Base-by-base conservation (phyloP, 73 alveolate species). In the Paramecium pentaurelia region DNA sequence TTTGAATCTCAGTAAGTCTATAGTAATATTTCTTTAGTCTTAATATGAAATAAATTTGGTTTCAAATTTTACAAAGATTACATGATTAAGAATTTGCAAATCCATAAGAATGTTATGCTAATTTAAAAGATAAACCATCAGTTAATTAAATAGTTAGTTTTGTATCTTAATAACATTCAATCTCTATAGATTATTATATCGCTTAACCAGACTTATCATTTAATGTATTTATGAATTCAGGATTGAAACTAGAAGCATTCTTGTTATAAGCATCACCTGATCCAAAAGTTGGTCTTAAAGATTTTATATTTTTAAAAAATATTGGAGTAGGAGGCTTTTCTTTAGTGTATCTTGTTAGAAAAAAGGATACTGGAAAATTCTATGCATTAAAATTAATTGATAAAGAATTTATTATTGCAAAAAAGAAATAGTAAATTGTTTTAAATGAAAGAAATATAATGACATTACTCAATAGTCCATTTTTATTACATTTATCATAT, bases 311-410 rank as follows among this genome's bases (percentile, higher is more conserved):
- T 6, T 84, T 97, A 2, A 93, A 96, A 42, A 95, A 95, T 20
- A 96, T 97, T 42, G 99, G 99, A 11, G 92, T 94, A 34, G 99
- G 99, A n/a, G 98, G 98, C 6, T 97, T 95, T 59, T 93, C 98
- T 14, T 86, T 88, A 58, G 99, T 97, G 10, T 83, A 88, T 86
- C 73, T 93, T 5, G 99, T 96, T 28, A 30, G 97, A 93, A 95
- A 95, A 77, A 95, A 96, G 70, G 97, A 95, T 77, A 96, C 99
- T 1, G 99, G 98, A 30, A 71, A 97, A 71, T 90, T 97, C 42
- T 97, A 77, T 90, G 99, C 99, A 0, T 58, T 97, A 84, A 97
- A 97, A 77, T 73, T 92, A 14, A 93, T 97, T 88, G 94, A 94
- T 71, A 97, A 96, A 86, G 96, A 93, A 10, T 93, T 94, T 36